Conservation (phyloP, 176 grass and related monocot genomes). For the Thalia dealbata region DNA sequence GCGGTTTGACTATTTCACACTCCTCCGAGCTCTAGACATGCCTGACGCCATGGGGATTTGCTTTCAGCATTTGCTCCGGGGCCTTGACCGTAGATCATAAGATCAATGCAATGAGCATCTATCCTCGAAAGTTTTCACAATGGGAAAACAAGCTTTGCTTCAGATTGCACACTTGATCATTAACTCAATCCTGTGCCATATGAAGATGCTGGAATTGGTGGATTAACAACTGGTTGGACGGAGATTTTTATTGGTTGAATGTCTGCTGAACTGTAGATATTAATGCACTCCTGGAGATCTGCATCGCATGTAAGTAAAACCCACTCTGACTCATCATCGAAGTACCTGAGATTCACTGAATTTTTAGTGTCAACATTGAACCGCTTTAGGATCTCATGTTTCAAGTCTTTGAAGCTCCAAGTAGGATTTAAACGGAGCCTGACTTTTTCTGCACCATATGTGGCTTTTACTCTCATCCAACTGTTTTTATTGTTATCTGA, state of each 20-base stretch:
- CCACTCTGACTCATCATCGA: conserved; percentile 95
- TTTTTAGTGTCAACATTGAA: conserved; percentile 42
- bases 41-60: not conserved
- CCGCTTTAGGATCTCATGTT: conserved; percentile 61
- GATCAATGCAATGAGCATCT: too few relatives aligned
- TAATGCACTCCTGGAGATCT: conserved; percentile 85
- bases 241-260: conserved; percentile 79
- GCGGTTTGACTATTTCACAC: not conserved
- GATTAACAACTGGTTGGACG: not conserved
- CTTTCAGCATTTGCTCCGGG: not conserved
- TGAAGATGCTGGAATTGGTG: not conserved
- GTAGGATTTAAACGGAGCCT: conserved; percentile 60
- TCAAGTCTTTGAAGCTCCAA: conserved; percentile 56
- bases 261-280: conserved; percentile 63
- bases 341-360: conserved; percentile 63
- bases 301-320: conserved; percentile 86
- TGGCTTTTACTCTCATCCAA: conserved; percentile 71
- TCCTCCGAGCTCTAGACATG: not conserved
- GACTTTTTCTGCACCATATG: conserved; percentile 67
- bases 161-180: not conserved
- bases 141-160: not conserved
- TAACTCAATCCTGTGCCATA: not conserved
- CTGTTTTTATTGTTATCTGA: conserved; percentile 26
- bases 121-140: not conserved
- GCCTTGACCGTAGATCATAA: not conserved